Evolutionary conservation across 768 basidiomycete genomes (phyloP).

Genomic region (Tubosaeta brunneosetosa): DNA sequence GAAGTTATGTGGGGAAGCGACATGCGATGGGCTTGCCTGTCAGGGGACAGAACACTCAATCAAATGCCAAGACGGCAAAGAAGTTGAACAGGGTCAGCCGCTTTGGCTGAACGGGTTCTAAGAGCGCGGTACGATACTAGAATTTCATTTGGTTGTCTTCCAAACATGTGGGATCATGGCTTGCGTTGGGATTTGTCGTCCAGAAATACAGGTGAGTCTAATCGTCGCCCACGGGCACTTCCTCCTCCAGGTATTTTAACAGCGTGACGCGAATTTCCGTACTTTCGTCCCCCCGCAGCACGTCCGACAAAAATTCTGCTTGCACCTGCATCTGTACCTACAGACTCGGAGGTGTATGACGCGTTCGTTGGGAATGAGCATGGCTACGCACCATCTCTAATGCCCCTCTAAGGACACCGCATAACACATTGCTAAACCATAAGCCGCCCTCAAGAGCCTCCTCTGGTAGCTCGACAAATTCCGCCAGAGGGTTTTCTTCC

Average conservation of each 20-base stretch:
- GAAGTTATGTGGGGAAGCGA: constrained; percentile 87
- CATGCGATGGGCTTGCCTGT: constrained; percentile 94
- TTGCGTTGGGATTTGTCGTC: constrained; percentile 7
- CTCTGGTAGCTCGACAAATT: constrained; percentile 95
- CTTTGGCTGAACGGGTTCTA: constrained; percentile 29
- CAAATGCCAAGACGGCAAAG: constrained; percentile 85
- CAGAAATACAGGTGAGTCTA: constrained; percentile 36
- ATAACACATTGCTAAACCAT: constrained; percentile 96
- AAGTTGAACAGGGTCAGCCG: constrained; percentile 87
- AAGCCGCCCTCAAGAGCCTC: constrained; percentile 89
- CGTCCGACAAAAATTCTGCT: constrained; percentile 83
- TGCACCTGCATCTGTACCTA: constrained; percentile 97
- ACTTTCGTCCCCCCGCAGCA: constrained; percentile 86
- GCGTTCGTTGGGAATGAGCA: neutral
- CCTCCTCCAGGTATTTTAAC: constrained; percentile 91
- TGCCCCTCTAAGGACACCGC: constrained; percentile 88
- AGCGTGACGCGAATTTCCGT: constrained; percentile 92
- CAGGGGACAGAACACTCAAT: constrained; percentile 88
- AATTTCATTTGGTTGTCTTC: constrained; percentile 1
- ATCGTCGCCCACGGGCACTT: constrained; percentile 90
- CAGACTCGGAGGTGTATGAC: constrained; percentile 13
- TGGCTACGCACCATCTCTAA: constrained; percentile 82
- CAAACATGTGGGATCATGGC: neutral
- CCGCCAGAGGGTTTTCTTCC: constrained; percentile 94
- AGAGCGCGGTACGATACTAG: constrained; percentile 10